Evolutionary conservation across 352 stramenopile species (phyloP).

Genomic region (Pilasporangium apinafurcum): DNA sequence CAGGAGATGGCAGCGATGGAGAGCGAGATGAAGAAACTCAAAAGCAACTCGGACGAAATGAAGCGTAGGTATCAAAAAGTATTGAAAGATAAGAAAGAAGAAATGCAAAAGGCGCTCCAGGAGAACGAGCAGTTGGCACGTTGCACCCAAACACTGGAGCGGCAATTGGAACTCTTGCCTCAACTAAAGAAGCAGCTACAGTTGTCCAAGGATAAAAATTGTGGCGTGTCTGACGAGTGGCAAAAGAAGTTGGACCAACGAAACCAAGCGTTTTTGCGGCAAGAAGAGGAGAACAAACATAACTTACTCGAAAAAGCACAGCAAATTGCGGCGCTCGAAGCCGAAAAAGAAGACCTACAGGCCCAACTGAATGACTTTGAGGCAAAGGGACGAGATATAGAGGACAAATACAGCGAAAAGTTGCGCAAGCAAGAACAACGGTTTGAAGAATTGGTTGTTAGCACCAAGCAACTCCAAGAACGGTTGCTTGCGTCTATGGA

Average conservation of each 20-base stretch:
- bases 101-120: constrained; percentile 33
- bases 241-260: constrained; percentile 28
- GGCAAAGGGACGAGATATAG: constrained; percentile 9
- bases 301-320: constrained; percentile 16
- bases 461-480: constrained; percentile 24
- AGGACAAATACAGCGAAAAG: constrained; percentile 9
- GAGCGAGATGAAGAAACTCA: constrained; percentile 30
- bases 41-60: constrained; percentile 11
- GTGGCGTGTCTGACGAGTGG: constrained; percentile 20
- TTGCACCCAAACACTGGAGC: constrained; percentile 19
- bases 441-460: constrained; percentile 13
- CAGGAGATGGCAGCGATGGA: constrained; percentile 11
- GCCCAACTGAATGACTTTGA: constrained; percentile 19
- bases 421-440: constrained; percentile 15
- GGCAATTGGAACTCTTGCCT: constrained; percentile 34
- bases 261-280: constrained; percentile 42
- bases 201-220: constrained; percentile 34
- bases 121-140: constrained; percentile 34
- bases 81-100: constrained; percentile 49
- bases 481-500: constrained; percentile 17
- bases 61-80: constrained; percentile 34
- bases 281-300: constrained; percentile 42
- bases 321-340: constrained; percentile 14
- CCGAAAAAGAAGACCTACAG: constrained; percentile 19
- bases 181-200: constrained; percentile 50